phyloP scores from a whole-genome alignment of 2,329 filamentous ascomycete genomes.

The Penicillium sp. region DNA sequence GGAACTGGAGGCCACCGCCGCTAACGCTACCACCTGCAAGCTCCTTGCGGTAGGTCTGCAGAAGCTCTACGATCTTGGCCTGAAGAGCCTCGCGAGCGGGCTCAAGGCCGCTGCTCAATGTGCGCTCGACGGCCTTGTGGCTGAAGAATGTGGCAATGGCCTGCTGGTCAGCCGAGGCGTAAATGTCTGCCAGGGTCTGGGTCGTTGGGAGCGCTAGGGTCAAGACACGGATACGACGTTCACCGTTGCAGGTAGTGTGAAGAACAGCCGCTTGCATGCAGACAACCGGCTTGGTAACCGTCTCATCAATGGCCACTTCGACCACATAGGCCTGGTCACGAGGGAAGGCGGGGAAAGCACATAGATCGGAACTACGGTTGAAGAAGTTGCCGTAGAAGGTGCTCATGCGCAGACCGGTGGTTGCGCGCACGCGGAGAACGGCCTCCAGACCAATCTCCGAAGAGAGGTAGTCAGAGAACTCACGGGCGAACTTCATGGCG shows the following conservation, averaged over 20 bases:
- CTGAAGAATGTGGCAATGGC: conserved; percentile 93
- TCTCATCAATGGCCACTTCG: conserved; percentile 97
- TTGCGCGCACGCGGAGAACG: conserved; percentile 90
- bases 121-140: conserved; percentile 94
- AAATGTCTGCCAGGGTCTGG: conserved; percentile 82
- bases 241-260: conserved; percentile 96
- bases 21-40: conserved; percentile 94
- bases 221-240: conserved; percentile 90
- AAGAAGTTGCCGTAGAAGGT: conserved; percentile 99
- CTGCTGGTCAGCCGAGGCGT: conserved; percentile 90
- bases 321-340: conserved; percentile 97
- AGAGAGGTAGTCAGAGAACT: conserved; percentile 96
- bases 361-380: conserved; percentile 95
- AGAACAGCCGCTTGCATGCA: conserved; percentile 93
- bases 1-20: conserved; percentile 86
- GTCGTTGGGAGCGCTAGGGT: conserved; percentile 92
- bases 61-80: conserved; percentile 84
- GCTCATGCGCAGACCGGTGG: conserved; percentile 91
- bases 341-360: conserved; percentile 96
- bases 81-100: conserved; percentile 87
- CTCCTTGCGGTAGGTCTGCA: conserved; percentile 96
- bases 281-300: conserved; percentile 82
- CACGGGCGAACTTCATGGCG: conserved; percentile 94
- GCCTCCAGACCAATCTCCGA: conserved; percentile 95
- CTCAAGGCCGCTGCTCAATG: conserved; percentile 80